A percentile compares a stretch with the other conserved stretches of the same genome.
Conservation (phyloP, 768 basidiomycete genomes). For the Russula abietina region DNA sequence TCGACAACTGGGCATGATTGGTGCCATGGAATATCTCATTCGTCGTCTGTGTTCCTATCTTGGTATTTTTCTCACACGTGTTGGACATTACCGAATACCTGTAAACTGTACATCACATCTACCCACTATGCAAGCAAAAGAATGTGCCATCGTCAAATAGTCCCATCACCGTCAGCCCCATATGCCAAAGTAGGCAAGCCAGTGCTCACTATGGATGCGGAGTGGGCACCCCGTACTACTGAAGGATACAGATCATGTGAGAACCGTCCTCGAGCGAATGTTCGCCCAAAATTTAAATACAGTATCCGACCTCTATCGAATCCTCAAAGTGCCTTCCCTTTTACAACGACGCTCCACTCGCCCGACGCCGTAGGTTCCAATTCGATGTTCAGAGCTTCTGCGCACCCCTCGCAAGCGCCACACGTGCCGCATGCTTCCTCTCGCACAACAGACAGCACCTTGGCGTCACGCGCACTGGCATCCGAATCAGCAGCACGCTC, state of each 20-base stretch:
- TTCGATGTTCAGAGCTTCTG: constrained; percentile 16
- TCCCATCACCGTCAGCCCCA: neutral
- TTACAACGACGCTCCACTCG: constrained; percentile 22
- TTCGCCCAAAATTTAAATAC: neutral
- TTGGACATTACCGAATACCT: constrained; percentile 20
- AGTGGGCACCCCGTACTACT: neutral
- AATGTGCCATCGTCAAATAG: neutral
- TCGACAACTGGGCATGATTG: constrained; percentile 78
- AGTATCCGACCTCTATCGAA: neutral
- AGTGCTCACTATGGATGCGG: neutral
- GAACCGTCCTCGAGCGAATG: neutral
- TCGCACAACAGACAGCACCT: constrained; percentile 23
- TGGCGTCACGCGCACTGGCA: constrained; percentile 17
- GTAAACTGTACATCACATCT: constrained; percentile 18
- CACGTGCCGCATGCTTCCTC: constrained; percentile 20
- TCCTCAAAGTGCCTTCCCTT: constrained; percentile 6
- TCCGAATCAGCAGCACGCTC: constrained; percentile 3
- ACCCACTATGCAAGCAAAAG: constrained; percentile 10
- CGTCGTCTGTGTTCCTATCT: neutral
- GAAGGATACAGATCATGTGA: neutral
- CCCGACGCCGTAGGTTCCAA: constrained; percentile 22
- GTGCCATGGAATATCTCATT: neutral
- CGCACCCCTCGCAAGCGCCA: constrained; percentile 10
- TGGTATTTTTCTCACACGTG: neutral
- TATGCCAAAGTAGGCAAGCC: neutral